Percentiles rank a stretch among this genome's conserved stretches.
These are phyloP conservation scores for Alternaria ventricosa DNA, from an alignment of 2,329 filamentous ascomycete genomes.

Conservation along the genomic window DNA sequence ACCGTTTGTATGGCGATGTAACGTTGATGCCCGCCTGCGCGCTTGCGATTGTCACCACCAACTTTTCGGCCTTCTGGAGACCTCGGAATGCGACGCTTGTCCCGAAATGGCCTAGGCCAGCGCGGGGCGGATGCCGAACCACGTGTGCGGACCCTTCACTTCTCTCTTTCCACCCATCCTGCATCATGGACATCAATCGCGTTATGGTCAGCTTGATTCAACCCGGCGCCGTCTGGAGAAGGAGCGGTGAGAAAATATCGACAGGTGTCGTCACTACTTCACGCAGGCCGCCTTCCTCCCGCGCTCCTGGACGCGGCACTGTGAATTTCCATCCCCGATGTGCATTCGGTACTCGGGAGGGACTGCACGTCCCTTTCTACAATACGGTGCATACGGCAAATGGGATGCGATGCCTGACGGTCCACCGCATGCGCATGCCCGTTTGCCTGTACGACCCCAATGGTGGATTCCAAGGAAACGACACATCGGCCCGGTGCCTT, in stretches of 20 bases:
- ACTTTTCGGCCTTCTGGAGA: constrained; percentile 19
- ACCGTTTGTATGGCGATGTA: constrained; percentile 4
- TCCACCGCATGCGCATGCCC: not conserved
- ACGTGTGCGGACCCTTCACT: constrained; percentile 19
- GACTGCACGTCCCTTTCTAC: not conserved
- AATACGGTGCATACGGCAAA: not conserved
- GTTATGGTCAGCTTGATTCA: not conserved
- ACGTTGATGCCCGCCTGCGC: constrained; percentile 4
- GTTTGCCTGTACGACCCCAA: constrained; percentile 16
- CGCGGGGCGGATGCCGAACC: constrained; percentile 10
- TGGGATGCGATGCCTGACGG: not conserved
- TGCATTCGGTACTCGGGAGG: constrained; percentile 1
- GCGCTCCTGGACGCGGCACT: not conserved
- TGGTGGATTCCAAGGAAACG: not conserved
- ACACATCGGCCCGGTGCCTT: constrained; percentile 9
- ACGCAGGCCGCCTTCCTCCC: constrained; percentile 11
- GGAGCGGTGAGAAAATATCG: constrained; percentile 19
- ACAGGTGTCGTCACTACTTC: not conserved
- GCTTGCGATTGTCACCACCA: not conserved
- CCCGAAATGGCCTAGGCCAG: constrained; percentile 14
- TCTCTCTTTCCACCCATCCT: not conserved
- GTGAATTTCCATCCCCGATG: not conserved
- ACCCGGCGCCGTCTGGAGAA: not conserved
- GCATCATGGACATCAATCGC: not conserved
- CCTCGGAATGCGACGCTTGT: constrained; percentile 12